A percentile compares a stretch with the other conserved stretches of the same genome.
Evolutionary conservation across 2,329 filamentous ascomycete genomes (phyloP).

Genomic region (Fusarium longipes): DNA sequence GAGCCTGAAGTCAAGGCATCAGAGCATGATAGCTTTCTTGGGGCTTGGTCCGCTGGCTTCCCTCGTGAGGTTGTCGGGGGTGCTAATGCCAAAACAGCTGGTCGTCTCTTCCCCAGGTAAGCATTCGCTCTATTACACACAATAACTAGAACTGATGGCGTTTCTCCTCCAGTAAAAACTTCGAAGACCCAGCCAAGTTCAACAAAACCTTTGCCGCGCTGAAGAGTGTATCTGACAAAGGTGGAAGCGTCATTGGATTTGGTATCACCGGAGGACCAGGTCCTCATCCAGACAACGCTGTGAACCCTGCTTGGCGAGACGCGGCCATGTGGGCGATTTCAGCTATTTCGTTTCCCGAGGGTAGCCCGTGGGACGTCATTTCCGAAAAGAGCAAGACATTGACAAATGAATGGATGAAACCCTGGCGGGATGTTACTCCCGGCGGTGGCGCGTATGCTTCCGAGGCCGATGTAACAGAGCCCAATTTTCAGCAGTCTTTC

Average conservation of each 20-base stretch:
- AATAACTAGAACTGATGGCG: background rate
- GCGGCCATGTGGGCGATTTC: constrained; percentile 54
- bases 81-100: constrained; percentile 33
- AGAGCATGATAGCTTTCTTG: constrained; percentile 35
- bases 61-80: constrained; percentile 31
- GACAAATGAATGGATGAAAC: constrained; percentile 44
- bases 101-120: constrained; percentile 40
- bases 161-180: constrained; percentile 24
- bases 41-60: constrained; percentile 40
- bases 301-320: constrained; percentile 63
- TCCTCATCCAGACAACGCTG: constrained; percentile 53
- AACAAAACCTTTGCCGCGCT: constrained; percentile 52
- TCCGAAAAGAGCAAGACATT: constrained; percentile 32
- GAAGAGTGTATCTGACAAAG: constrained; percentile 54
- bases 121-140: background rate
- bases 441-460: constrained; percentile 38
- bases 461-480: constrained; percentile 39
- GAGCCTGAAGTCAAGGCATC: constrained; percentile 17
- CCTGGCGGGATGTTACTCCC: constrained; percentile 41
- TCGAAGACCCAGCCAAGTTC: constrained; percentile 44
- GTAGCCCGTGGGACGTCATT: constrained; percentile 26
- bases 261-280: constrained; percentile 51
- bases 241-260: constrained; percentile 56
- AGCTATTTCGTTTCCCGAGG: constrained; percentile 47
- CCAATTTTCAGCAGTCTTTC: constrained; percentile 40